These are phyloP conservation scores for Mortierella claussenii DNA, from an alignment of 192 early-diverging fungal species.

Conservation along the genomic window DNA sequence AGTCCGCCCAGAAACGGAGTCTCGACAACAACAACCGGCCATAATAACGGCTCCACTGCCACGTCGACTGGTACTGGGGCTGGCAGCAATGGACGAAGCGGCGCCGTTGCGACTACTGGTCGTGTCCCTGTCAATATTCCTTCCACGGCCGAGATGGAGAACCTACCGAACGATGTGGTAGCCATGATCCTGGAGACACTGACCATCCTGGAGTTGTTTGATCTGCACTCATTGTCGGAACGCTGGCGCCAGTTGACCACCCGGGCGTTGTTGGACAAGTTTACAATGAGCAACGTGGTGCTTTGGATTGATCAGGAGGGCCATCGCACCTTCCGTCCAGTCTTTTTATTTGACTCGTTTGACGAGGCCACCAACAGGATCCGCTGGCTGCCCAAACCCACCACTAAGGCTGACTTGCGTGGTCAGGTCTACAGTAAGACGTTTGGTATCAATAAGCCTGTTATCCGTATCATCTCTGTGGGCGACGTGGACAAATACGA, in stretches of 20 bases:
- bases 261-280: slow-evolving; percentile 45
- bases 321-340: slow-evolving; percentile 54
- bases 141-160: slow-evolving; percentile 52
- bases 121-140: slow-evolving; percentile 38
- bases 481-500: slow-evolving; percentile 55
- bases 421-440: slow-evolving; percentile 55
- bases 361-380: slow-evolving; percentile 54
- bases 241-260: slow-evolving; percentile 49
- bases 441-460: slow-evolving; percentile 54
- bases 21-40: not conserved
- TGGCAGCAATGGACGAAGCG: not conserved
- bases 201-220: slow-evolving; percentile 43
- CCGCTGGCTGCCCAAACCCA: slow-evolving; percentile 39
- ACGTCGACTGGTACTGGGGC: not conserved
- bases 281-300: slow-evolving; percentile 35
- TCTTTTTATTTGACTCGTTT: slow-evolving; percentile 55
- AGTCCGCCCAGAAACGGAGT: not conserved
- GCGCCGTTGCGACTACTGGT: not conserved
- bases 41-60: slow-evolving; percentile 5
- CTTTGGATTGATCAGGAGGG: slow-evolving; percentile 59
- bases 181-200: slow-evolving; percentile 49
- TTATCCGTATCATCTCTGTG: slow-evolving; percentile 54
- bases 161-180: slow-evolving; percentile 52
- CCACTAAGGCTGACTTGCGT: slow-evolving; percentile 18
- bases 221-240: slow-evolving; percentile 43